These are phyloP conservation scores for Myxozyma neglecta DNA, from an alignment of 805 yeast species.

Conservation along the genomic window DNA sequence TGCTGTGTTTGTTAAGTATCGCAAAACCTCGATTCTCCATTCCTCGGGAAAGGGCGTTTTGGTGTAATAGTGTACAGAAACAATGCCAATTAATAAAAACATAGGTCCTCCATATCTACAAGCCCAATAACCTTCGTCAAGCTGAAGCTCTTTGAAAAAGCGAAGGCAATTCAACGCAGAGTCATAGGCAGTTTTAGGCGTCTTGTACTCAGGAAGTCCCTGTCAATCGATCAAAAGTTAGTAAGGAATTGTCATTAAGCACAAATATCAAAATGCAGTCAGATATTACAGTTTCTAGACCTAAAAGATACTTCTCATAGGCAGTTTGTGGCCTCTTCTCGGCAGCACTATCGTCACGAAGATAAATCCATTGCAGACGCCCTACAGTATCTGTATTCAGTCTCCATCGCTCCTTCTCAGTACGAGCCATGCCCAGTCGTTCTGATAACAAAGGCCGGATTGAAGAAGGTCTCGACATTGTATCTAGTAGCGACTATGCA, in stretches of 20 bases:
- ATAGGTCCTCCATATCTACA: conserved; percentile 95
- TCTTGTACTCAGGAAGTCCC: conserved; percentile 41
- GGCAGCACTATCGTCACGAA: conserved; percentile 41
- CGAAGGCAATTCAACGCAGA: conserved; percentile 74
- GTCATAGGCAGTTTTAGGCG: conserved; percentile 49
- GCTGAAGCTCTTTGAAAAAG: conserved; percentile 71
- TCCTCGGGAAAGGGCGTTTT: conserved; percentile 67
- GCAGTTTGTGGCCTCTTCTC: conserved; percentile 46
- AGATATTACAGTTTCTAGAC: conserved; percentile 37
- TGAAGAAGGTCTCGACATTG: conserved; percentile 19
- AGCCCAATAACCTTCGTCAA: conserved; percentile 77
- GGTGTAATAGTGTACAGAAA: conserved; percentile 70
- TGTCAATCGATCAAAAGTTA: conserved; percentile 17
- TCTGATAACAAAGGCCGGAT: conserved; percentile 51
- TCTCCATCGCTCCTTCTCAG: conserved; percentile 77
- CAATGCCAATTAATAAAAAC: conserved; percentile 92
- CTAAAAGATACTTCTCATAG: conserved; percentile 57
- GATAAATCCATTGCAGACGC: conserved; percentile 60
- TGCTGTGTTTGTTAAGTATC: conserved; percentile 86
- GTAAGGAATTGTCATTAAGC: neutral
- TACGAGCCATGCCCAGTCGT: conserved; percentile 58
- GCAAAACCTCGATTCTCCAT: conserved; percentile 64
- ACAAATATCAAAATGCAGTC: neutral
- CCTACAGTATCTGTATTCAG: conserved; percentile 70
- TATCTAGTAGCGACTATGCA: too few relatives aligned